Conservation (phyloP, 148 eudicot genomes). For the Vaccinium myrtillus region DNA sequence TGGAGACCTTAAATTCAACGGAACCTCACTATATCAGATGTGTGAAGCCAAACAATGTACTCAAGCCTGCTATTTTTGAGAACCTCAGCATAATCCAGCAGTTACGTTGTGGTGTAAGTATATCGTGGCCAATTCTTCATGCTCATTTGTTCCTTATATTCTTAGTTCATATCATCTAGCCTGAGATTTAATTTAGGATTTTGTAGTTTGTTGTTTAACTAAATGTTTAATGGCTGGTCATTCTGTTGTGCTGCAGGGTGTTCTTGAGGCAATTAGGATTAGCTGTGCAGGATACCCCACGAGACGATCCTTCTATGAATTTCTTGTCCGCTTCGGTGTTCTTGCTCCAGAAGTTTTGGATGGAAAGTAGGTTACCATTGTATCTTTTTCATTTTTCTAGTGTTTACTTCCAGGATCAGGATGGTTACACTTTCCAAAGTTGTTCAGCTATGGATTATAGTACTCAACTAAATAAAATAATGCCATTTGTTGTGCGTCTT, state of each 20-base stretch:
- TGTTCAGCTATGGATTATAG: not conserved
- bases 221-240: not conserved
- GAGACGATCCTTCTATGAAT: conserved; percentile 88
- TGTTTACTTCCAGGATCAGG: conserved; percentile 2
- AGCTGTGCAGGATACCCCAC: conserved; percentile 99
- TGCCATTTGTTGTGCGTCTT: not conserved
- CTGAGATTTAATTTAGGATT: not conserved
- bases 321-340: conserved; percentile 90
- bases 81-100: conserved; percentile 83
- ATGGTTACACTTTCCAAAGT: not conserved
- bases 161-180: not conserved
- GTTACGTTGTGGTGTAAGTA: conserved; percentile 98
- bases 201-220: not conserved
- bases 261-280: conserved; percentile 98
- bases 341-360: conserved; percentile 96
- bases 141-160: conserved; percentile 7
- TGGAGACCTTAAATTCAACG: conserved; percentile 90
- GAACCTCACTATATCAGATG: conserved; percentile 99
- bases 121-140: conserved; percentile 9
- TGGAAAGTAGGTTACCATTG: conserved; percentile 59
- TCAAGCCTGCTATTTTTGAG: conserved; percentile 96
- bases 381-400: not conserved
- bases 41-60: conserved; percentile 93
- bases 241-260: conserved; percentile 64
- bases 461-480: not conserved